A percentile compares a stretch with the other conserved stretches of the same genome.
Conservation (phyloP, 2,329 filamentous ascomycete species). For the Ampelomyces quisqualis region DNA sequence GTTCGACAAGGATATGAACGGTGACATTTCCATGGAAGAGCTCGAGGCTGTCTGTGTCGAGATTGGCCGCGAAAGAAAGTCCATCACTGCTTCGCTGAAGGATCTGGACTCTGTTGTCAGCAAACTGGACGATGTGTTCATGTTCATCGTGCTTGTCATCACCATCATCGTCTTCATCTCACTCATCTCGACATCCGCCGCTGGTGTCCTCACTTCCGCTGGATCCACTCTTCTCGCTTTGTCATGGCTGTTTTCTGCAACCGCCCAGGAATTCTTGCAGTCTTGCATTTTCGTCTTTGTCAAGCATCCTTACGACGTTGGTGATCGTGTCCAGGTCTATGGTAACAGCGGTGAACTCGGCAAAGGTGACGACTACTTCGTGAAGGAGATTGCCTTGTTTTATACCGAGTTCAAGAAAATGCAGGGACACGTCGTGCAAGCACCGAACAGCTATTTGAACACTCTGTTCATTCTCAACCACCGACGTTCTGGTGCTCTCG, state of each 20-base stretch:
- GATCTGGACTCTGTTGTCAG: slow-evolving; percentile 91
- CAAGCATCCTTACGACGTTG: slow-evolving; percentile 96
- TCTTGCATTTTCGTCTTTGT: slow-evolving; percentile 95
- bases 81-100: slow-evolving; percentile 90
- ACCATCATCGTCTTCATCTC: slow-evolving; percentile 84
- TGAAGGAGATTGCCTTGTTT: slow-evolving; percentile 87
- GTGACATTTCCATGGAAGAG: slow-evolving; percentile 93
- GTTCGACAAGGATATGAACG: slow-evolving; percentile 96
- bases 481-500: slow-evolving; percentile 81
- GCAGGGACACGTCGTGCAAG: slow-evolving; percentile 94
- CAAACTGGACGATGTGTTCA: slow-evolving; percentile 84
- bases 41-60: slow-evolving; percentile 91
- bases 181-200: slow-evolving; percentile 85
- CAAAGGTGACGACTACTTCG: slow-evolving; percentile 89
- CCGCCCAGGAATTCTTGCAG: slow-evolving; percentile 91
- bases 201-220: slow-evolving; percentile 83
- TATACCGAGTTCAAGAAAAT: slow-evolving; percentile 99
- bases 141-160: slow-evolving; percentile 81
- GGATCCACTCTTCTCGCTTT: slow-evolving; percentile 85
- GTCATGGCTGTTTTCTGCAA: slow-evolving; percentile 89
- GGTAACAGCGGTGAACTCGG: slow-evolving; percentile 79
- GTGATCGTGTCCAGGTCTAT: slow-evolving; percentile 88
- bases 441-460: slow-evolving; percentile 91
- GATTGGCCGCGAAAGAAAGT: slow-evolving; percentile 90
- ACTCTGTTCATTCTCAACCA: slow-evolving; percentile 94